phyloP scores from a whole-genome alignment of 371 early-diverging fungal genomes.

The Syncephalastrum monosporum region DNA sequence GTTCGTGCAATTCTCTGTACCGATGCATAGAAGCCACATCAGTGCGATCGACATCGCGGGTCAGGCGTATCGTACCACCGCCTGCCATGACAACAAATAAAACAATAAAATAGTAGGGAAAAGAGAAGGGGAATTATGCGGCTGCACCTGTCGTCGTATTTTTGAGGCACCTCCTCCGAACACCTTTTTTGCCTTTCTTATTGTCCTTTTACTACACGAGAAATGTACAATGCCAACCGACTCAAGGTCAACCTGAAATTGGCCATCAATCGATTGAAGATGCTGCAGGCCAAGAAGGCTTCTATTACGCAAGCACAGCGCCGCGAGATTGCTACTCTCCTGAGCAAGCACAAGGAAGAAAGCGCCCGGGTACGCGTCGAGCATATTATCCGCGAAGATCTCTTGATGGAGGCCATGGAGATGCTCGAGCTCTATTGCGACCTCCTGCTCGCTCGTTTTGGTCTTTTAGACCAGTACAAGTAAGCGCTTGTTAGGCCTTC shows the following conservation, averaged over 20 bases:
- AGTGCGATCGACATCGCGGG: too few relatives aligned
- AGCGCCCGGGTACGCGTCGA: constrained; percentile 90
- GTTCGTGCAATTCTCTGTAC: too few relatives aligned
- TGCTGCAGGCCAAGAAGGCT: constrained; percentile 86
- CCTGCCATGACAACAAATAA: too few relatives aligned
- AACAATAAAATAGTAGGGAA: too few relatives aligned
- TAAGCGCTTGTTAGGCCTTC: constrained; percentile 24
- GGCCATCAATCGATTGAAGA: constrained; percentile 80
- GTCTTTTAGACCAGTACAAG: constrained; percentile 81
- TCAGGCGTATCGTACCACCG: too few relatives aligned
- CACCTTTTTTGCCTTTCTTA: constrained; percentile 7
- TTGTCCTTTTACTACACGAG: not conserved
- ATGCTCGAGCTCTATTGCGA: constrained; percentile 90
- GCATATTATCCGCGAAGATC: constrained; percentile 92
- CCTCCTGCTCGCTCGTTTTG: constrained; percentile 83
- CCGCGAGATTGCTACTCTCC: constrained; percentile 78
- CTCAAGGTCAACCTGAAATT: constrained; percentile 89
- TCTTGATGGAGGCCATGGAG: constrained; percentile 87
- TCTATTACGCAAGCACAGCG: constrained; percentile 72
- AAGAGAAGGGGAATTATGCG: too few relatives aligned
- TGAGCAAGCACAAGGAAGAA: constrained; percentile 83
- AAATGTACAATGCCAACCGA: constrained; percentile 59
- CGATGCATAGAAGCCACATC: too few relatives aligned
- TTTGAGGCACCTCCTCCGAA: not conserved
- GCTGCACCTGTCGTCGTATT: too few relatives aligned